Evolutionary conservation across 306 rosid species (phyloP), one percentile per base, ranked within the genome.

Genomic region (Begonia masoniana): DNA sequence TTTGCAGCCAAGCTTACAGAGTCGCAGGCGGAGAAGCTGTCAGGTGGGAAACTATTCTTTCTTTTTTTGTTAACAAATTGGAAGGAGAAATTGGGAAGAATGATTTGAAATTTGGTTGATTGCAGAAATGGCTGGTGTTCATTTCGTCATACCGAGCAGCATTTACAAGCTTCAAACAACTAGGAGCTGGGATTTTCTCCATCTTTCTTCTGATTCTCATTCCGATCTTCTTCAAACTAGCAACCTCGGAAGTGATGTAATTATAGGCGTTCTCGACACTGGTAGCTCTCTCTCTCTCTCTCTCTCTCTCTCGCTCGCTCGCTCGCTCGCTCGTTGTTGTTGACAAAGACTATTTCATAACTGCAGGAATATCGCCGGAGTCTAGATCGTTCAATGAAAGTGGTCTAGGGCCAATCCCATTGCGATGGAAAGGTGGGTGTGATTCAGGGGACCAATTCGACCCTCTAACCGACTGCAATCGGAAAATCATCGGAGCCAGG

Each of bases 171-270:
- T 68, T 31, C 75, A 71, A 58, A 76, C 82, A 10, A 71, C 82
- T 12, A 68, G 78, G 63, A 76, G 78, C 47, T 76, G 78, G 82
- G 82, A 76, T 63, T 68, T 71, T 54, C 82, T 76, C 61, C 70
- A 58, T 43, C 75, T 76, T 43, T 60, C 71, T 43, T 43, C 63
- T 41, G 48, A 47, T 24, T 26, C 66, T 57, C 58, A 55, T 7
- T 54, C 61, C 52, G 41, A 51, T 41, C 62, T 68, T 52, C 61
- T 53, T 12, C 67, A 54, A 15, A 63, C 61, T 36, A 51, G 71
- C 41, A 64, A 65, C 51, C 36, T 71, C 67, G 82, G 82, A 13
- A 54, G 61, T 45, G 69, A 61, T 14, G 64, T 47, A 49, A 59
- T 76, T 67, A 58, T 76, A 12, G 82, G 82, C 46, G 63, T 76